phyloP scores from a whole-genome alignment of 257 asterid species.

The Solanum neorickii region DNA sequence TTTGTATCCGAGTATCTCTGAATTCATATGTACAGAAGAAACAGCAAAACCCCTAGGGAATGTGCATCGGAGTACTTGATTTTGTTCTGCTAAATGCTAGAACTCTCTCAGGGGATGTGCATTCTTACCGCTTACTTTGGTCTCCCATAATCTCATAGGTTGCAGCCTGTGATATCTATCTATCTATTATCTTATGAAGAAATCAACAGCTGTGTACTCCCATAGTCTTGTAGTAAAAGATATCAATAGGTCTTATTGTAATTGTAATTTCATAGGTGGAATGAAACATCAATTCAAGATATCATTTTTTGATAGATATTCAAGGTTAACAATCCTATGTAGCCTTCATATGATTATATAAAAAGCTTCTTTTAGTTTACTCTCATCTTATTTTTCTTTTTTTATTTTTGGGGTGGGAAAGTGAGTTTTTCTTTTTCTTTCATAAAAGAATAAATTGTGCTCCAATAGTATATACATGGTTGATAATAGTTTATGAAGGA shows the following conservation, averaged over 20 bases:
- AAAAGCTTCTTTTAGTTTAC: background rate
- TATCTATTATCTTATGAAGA: background rate
- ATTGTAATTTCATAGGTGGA: background rate
- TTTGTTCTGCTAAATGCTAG: background rate
- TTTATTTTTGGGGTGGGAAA: too few relatives aligned
- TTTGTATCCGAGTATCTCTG: background rate
- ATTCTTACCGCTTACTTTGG: background rate
- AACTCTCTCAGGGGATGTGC: background rate
- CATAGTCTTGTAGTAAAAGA: background rate
- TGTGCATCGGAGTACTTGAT: background rate
- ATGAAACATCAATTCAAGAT: background rate
- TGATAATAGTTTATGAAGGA: background rate
- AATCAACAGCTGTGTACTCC: background rate
- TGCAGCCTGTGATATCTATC: background rate
- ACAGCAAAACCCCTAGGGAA: background rate
- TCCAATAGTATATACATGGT: background rate
- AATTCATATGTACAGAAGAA: background rate
- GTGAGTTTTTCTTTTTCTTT: too few relatives aligned
- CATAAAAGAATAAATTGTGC: too few relatives aligned
- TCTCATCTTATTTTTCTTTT: background rate
- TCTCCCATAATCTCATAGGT: background rate
- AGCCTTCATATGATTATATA: background rate
- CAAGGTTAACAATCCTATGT: background rate
- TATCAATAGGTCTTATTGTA: background rate
- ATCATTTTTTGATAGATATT: background rate